Percentiles rank a stretch among this genome's conserved stretches.
Evolutionary conservation across 1,284 basidiomycete genomes (phyloP).

Genomic region (Schizophyllum commune): DNA sequence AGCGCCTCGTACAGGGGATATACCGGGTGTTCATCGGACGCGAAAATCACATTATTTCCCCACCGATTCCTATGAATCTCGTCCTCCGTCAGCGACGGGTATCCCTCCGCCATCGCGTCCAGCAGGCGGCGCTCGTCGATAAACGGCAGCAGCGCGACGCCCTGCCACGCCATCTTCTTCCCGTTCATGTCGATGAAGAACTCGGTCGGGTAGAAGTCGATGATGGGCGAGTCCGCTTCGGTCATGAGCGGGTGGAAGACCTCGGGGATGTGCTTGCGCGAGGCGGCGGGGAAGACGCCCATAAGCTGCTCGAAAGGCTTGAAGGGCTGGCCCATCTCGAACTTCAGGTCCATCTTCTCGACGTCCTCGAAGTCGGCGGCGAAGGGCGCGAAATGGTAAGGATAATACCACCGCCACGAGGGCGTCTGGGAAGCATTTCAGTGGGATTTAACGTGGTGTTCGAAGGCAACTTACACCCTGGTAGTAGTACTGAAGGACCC

Average conservation of each 20-base stretch:
- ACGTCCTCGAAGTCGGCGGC: slow-evolving; percentile 91
- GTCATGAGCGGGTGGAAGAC: slow-evolving; percentile 89
- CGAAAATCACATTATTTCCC: slow-evolving; percentile 83
- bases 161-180: slow-evolving; percentile 99
- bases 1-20: slow-evolving; percentile 84
- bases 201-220: slow-evolving; percentile 91
- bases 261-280: slow-evolving; percentile 82
- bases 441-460: slow-evolving; percentile 2
- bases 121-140: slow-evolving; percentile 86
- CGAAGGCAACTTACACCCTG: slow-evolving; percentile 68
- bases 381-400: slow-evolving; percentile 97
- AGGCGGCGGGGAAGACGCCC: slow-evolving; percentile 95
- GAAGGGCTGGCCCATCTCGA: slow-evolving; percentile 81
- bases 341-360: slow-evolving; percentile 72
- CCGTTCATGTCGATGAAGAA: slow-evolving; percentile 99
- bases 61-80: slow-evolving; percentile 61
- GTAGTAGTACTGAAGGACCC: slow-evolving; percentile 98
- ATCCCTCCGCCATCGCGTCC: slow-evolving; percentile 73
- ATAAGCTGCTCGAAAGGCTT: slow-evolving; percentile 97
- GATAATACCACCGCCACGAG: slow-evolving; percentile 99
- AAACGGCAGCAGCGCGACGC: slow-evolving; percentile 93
- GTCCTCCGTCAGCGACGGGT: slow-evolving; percentile 23
- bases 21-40: slow-evolving; percentile 78
- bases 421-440: slow-evolving; percentile 53
- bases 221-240: slow-evolving; percentile 82